A percentile compares a stretch with the other conserved stretches of the same genome.
phyloP scores from a whole-genome alignment of 495 filamentous ascomycete genomes.

The Penicillium salamii region DNA sequence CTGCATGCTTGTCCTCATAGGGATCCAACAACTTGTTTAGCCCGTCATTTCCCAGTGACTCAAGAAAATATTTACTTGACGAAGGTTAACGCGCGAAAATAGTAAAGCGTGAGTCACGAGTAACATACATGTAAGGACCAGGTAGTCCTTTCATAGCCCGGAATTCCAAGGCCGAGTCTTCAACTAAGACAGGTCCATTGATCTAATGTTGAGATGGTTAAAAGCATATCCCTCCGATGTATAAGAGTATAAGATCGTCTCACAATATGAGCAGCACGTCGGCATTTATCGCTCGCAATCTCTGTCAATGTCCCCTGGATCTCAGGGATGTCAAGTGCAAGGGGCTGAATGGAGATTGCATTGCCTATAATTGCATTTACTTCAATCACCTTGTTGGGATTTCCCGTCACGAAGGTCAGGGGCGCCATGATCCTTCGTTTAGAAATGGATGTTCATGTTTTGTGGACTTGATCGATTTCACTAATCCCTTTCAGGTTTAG shows the following conservation, averaged over 20 bases:
- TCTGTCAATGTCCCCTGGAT: constrained; percentile 81
- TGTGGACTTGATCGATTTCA: neutral
- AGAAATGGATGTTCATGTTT: no score
- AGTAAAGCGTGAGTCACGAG: neutral
- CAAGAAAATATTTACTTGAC: constrained; percentile 81
- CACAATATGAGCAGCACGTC: constrained; percentile 65
- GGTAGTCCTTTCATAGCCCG: constrained; percentile 76
- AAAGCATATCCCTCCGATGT: neutral
- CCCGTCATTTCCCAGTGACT: constrained; percentile 68
- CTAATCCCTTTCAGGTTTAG: no score
- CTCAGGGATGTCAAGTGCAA: constrained; percentile 68
- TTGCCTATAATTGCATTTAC: constrained; percentile 71
- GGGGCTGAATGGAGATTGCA: constrained; percentile 58
- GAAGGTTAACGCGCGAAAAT: neutral
- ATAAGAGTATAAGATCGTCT: neutral
- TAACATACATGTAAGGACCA: constrained; percentile 81
- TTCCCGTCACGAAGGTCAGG: constrained; percentile 72
- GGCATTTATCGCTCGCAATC: constrained; percentile 73
- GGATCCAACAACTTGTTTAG: constrained; percentile 77
- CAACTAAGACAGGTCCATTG: constrained; percentile 83
- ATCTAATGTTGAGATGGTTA: constrained; percentile 43
- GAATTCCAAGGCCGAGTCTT: constrained; percentile 88
- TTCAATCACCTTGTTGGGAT: constrained; percentile 76
- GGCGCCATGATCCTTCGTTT: constrained; percentile 12
- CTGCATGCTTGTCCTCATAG: constrained; percentile 79